Evolutionary conservation across 108 stramenopile genomes (phyloP).

Genomic region (Fragilaria crotonensis): DNA sequence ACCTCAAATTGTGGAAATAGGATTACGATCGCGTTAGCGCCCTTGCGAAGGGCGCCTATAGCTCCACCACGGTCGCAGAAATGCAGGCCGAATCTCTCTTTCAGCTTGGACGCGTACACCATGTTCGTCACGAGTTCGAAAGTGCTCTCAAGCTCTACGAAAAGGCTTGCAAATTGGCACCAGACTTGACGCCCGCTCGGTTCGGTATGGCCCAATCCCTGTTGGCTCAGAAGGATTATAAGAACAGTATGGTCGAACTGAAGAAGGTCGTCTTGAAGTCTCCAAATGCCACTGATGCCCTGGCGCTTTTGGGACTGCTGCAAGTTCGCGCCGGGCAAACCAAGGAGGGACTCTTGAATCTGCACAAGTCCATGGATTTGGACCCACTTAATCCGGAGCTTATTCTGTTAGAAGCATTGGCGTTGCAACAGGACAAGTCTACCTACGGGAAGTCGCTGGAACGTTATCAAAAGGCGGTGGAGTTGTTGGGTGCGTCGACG

Average conservation of each 20-base stretch:
- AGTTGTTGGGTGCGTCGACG: slow-evolving; percentile 53
- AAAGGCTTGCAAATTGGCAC: slow-evolving; percentile 59
- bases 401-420: slow-evolving; percentile 68
- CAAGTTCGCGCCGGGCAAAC: slow-evolving; percentile 54
- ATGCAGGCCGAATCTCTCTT: slow-evolving; percentile 90
- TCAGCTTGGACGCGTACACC: slow-evolving; percentile 81
- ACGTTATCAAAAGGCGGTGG: slow-evolving; percentile 68
- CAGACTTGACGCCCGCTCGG: slow-evolving; percentile 65
- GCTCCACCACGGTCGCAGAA: slow-evolving; percentile 61
- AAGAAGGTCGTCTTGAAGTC: slow-evolving; percentile 49
- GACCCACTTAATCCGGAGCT: slow-evolving; percentile 77
- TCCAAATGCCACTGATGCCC: slow-evolving; percentile 75
- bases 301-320: slow-evolving; percentile 66
- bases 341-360: slow-evolving; percentile 48
- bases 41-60: slow-evolving; percentile 81
- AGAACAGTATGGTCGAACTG: slow-evolving; percentile 53
- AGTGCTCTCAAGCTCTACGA: slow-evolving; percentile 75
- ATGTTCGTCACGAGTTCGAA: slow-evolving; percentile 67
- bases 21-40: slow-evolving; percentile 87
- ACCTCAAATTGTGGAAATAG: slow-evolving; percentile 82
- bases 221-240: slow-evolving; percentile 58
- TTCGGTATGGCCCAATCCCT: slow-evolving; percentile 78
- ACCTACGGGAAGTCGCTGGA: slow-evolving; percentile 58
- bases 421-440: slow-evolving; percentile 71
- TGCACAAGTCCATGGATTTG: slow-evolving; percentile 79